A percentile compares a stretch with the other conserved stretches of the same genome.
Conservation (phyloP, 2,329 filamentous ascomycete species). For the Nemania sp. region DNA sequence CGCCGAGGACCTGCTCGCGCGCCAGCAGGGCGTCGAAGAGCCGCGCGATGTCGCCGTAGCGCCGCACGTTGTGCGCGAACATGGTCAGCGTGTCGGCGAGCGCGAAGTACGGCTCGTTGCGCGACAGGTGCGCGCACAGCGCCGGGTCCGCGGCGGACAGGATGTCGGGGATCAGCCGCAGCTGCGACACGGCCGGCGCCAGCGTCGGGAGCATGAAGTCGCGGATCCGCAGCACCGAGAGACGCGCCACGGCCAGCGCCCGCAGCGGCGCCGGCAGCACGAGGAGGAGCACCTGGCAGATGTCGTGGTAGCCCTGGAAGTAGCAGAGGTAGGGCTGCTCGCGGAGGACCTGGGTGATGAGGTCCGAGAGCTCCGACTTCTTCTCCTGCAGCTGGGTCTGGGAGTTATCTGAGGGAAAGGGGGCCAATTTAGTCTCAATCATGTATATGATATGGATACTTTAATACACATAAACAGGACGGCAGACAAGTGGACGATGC, state of each 20-base stretch:
- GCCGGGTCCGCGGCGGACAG: conserved; percentile 71
- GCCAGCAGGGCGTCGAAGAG: conserved; percentile 92
- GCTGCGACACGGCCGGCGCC: conserved; percentile 77
- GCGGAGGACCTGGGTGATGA: conserved; percentile 83
- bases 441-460: too few relatives aligned
- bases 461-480: too few relatives aligned
- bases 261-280: conserved; percentile 71
- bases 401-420: conserved; percentile 62
- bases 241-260: conserved; percentile 69
- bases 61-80: conserved; percentile 94
- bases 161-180: conserved; percentile 85
- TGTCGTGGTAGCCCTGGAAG: conserved; percentile 98
- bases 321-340: conserved; percentile 85
- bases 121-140: conserved; percentile 75
- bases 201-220: conserved; percentile 97
- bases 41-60: conserved; percentile 84
- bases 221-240: conserved; percentile 87
- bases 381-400: conserved; percentile 69
- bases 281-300: conserved; percentile 91
- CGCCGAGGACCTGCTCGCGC: conserved; percentile 80
- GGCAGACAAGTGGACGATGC: too few relatives aligned
- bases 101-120: conserved; percentile 86
- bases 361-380: conserved; percentile 75
- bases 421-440: conserved; percentile 1
- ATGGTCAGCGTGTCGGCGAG: conserved; percentile 91